These are phyloP conservation scores for Rhododendron kiyosumense DNA, from an alignment of 148 eudicot species.

Conservation along the genomic window DNA sequence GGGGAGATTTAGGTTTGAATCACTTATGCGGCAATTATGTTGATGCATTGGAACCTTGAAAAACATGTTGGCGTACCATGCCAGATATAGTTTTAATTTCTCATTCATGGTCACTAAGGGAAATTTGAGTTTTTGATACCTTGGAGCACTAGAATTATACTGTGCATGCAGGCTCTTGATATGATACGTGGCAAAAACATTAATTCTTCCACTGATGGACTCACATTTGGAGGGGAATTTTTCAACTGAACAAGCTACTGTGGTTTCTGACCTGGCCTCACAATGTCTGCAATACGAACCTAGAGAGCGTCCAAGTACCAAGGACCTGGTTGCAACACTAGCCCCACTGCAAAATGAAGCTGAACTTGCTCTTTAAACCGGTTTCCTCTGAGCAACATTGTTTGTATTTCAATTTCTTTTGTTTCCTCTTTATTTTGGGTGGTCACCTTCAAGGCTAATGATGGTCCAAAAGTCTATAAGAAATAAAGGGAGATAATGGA, in stretches of 20 bases:
- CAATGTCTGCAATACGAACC: conserved; percentile 87
- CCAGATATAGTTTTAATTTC: too few species aligned
- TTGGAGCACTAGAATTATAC: too few species aligned
- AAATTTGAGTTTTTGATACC: too few species aligned
- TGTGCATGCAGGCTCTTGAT: conserved; percentile 68
- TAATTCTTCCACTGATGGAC: conserved; percentile 42
- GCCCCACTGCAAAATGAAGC: conserved; percentile 59
- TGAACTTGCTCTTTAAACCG: background rate
- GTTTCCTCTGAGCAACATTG: background rate
- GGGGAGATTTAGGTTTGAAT: too few species aligned
- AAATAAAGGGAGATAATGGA: too few species aligned
- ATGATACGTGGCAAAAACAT: conserved; percentile 86
- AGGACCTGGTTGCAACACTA: conserved; percentile 61
- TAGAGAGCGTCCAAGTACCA: conserved; percentile 73
- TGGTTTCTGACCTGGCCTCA: conserved; percentile 67
- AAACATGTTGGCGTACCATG: too few species aligned
- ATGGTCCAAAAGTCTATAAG: too few species aligned
- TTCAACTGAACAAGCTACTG: too few species aligned
- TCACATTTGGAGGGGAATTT: too few species aligned
- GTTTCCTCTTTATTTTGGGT: background rate
- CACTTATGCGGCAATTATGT: too few species aligned
- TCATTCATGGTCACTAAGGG: too few species aligned
- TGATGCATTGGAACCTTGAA: too few species aligned
- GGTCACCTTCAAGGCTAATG: background rate
- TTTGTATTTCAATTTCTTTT: background rate